Evolutionary conservation across 2,329 filamentous ascomycete species (phyloP), one percentile per base, ranked within the genome.

Genomic region (Alternaria metachromatica): DNA sequence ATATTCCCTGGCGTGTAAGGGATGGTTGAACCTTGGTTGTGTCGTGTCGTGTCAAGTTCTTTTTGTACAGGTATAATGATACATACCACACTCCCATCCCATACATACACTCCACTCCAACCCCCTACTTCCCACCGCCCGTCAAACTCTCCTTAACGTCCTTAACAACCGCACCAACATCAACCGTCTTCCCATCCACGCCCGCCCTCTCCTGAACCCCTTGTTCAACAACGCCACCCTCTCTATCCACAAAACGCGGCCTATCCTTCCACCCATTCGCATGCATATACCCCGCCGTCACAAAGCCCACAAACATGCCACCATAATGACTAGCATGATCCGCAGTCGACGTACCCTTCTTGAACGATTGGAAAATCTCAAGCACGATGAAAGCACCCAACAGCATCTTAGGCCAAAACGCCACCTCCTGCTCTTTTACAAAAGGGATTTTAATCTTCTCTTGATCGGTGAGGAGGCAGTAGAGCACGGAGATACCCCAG

Each of bases 321-420:
- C 77, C 78, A 63, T 80, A 74, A 73, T 80, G 78, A 64, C 74
- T 76, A 1, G 76, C 76, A 69, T 80, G 76, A 45, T 80, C 78
- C 68, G 75, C 70, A 0, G 62, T 70, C 3, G 60, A 56, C 12
- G 50, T 60, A 26, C 50, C 67, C 13, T 43, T 61, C 21, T 46
- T 64, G 0, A 69, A 9, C 43, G 75, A 71, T 8, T 59, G 66
- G 3, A 50, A 57, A 12, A 78, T 57, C 57, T 80, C 78, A 15
- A 72, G 30, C 4, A 46, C 58, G 0, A 80, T 63, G 58, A 78
- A 75, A 4, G 68, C 73, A 0, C 46, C 69, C 5, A 78, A 62
- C 37, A 80, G 58, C 61, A 70, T 69, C 64, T 76, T 76, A 0
- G 77, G 77, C 61, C 65, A 78, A 48, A 80, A 78, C 0, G 48